Percentiles rank a stretch among this genome's conserved stretches.
Conservation (phyloP, 2,329 filamentous ascomycete genomes). For the Diaporthe sp. region DNA sequence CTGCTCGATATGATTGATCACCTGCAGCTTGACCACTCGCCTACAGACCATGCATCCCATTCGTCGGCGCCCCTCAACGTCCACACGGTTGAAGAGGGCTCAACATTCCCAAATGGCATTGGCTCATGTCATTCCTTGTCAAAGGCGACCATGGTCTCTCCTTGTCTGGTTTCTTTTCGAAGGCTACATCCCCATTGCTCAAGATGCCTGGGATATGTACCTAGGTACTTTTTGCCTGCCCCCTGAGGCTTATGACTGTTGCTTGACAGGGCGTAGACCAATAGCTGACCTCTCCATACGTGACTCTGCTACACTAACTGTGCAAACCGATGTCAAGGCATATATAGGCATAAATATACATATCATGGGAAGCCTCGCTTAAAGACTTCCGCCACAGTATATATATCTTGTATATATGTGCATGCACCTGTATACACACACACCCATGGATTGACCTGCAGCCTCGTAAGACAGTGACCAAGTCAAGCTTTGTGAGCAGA, state of each 20-base stretch:
- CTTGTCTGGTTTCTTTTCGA: background rate
- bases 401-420: background rate
- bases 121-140: constrained; percentile 4
- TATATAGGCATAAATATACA: background rate
- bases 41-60: background rate
- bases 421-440: background rate
- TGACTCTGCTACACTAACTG: background rate
- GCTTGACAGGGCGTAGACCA: background rate
- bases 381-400: background rate
- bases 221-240: background rate
- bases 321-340: background rate
- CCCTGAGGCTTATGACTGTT: too few species aligned
- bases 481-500: background rate
- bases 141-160: background rate
- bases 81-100: background rate
- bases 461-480: background rate
- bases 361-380: too few species aligned
- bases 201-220: background rate
- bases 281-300: background rate
- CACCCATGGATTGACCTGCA: background rate
- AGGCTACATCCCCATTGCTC: too few species aligned
- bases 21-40: constrained; percentile 7
- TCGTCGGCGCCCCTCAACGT: background rate
- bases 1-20: constrained; percentile 12
- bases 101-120: background rate